Base-by-base conservation (phyloP, 169 alveolate genomes). In the Babesia caballi region DNA sequence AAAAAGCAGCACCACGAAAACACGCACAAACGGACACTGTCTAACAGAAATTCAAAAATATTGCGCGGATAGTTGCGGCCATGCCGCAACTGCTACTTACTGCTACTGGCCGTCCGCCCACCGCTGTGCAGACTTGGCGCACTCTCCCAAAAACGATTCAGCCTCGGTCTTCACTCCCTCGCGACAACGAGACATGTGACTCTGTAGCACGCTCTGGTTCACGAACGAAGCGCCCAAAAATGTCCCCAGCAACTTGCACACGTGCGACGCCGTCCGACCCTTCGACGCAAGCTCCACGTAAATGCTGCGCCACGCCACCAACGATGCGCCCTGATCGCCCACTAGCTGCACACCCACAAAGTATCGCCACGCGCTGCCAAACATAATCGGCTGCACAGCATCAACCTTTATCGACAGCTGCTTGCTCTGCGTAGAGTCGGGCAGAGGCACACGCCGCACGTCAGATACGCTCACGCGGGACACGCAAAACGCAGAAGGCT, bases 361-460 rank as follows among this genome's bases (percentile, higher is more conserved):
- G 67, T 88, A 88, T 35, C 81, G 72, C 71, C 88, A 81, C 32
- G 87, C 81, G 7, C 82, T 57, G 36, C 90, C 93, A 50, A 88
- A 81, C 33, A 63, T 68, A 38, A 88, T 60, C 12, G 93, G 93
- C 65, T 88, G 93, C 11, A 88, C 91, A 3, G 86, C 91, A 50
- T 88, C 93, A 30, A 88, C 63, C 33, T 71, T 51, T 35, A 68
- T 74, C 23, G 30, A 71, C 23, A 68, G 12, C 42, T 83, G 82
- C 21, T 73, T 70, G 47, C 75, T 77, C 38, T 72, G 68, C 15
- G 72, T 44, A 36, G 70, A 51, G 7, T 81, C 90, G 36, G 88
- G 75, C 49, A 77, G 68, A 52, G 69, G 63, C 42, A 80, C 53
- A 41, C 66, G 56, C 51, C 25, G 33, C 25, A 44, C 27, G 52